Evolutionary conservation across 768 basidiomycete genomes (phyloP), one percentile per base, ranked within the genome.

Genomic region (Lyophyllum decastes): DNA sequence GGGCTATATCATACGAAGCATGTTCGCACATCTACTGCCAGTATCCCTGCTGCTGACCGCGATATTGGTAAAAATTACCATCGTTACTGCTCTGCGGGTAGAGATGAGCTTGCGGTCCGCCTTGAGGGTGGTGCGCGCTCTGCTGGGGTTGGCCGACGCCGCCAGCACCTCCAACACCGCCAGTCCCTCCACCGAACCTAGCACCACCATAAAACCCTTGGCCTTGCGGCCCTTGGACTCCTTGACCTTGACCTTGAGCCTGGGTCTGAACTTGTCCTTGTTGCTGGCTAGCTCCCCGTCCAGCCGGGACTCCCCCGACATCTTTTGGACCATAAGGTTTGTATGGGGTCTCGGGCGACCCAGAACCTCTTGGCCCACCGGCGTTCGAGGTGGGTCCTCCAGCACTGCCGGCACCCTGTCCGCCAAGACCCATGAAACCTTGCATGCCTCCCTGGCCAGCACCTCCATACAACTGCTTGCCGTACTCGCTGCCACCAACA

Each of bases 311-410:
- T 35, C 78, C 73, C 2, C 80, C 78, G 38, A 83, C 82, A 55
- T 89, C 90, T 75, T 90, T 89, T 11, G 80, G 75, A 4, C 81
- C 82, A 66, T 91, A 92, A 11, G 88, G 86, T 67, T 92, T 92
- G 73, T 90, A 92, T 16, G 87, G 74, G 8, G 84, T 74, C 71
- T 92, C 90, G 1, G 90, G 89, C 6, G 89, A 90, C 14, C 78
- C 76, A 33, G 80, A 82, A 19, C 78, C 76, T 14, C 81, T 73
- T 11, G 82, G 81, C 4, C 81, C 86, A 35, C 79, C 75, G 21
- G 79, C 68, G 58, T 71, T 74, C 19, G 75, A 68, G 0, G 79
- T 70, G 61, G 76, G 73, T 17, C 70, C 76, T 16, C 70, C 70
- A 44, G 75, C 68, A 46, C 76, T 72, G 0, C 72, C 70, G 0